Evolutionary conservation across 2,329 filamentous ascomycete species (phyloP).

Genomic region (Beauveria varroae): DNA sequence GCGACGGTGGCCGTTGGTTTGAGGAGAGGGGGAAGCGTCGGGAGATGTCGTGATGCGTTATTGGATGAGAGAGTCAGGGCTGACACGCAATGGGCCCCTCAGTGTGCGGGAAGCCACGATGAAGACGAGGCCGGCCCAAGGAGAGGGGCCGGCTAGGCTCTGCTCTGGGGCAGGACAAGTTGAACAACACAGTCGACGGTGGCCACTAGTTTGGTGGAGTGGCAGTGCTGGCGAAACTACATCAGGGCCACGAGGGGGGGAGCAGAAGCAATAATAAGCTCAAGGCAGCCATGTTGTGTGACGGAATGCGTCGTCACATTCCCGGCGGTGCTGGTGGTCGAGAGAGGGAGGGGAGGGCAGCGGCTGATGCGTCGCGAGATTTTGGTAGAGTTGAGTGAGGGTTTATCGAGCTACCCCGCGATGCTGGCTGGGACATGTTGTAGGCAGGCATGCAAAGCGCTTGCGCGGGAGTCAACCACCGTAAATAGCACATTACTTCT

Average conservation of each 20-base stretch:
- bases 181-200: neutral
- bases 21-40: neutral
- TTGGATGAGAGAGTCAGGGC: neutral
- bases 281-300: conserved; percentile 6
- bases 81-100: neutral
- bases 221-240: conserved; percentile 7
- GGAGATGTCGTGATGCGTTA: neutral
- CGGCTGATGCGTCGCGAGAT: neutral
- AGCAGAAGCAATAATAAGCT: neutral
- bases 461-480: neutral
- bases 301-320: conserved; percentile 3
- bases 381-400: neutral
- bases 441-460: neutral
- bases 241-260: neutral
- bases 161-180: neutral
- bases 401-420: conserved; percentile 2
- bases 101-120: neutral
- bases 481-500: too few species aligned
- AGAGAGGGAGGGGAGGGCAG: neutral
- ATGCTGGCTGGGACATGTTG: neutral
- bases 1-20: neutral
- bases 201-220: conserved; percentile 7
- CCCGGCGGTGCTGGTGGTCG: neutral
- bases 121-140: neutral
- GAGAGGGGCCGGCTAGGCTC: neutral